Conservation (phyloP, 129 eudicot genomes). For the Silybum marianum region DNA sequence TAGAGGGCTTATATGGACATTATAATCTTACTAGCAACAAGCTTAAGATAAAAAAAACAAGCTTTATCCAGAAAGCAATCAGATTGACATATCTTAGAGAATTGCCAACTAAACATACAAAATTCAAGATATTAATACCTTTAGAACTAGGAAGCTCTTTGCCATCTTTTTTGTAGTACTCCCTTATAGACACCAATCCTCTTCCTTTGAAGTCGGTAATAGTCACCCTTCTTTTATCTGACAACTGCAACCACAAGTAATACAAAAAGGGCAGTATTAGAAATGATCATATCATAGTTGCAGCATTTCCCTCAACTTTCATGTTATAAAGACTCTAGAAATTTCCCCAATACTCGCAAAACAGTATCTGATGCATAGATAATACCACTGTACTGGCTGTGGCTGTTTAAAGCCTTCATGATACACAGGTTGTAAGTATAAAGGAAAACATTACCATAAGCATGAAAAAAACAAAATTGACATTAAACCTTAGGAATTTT, state of each 20-base stretch:
- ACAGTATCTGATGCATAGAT: background rate
- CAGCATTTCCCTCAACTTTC: constrained; percentile 5
- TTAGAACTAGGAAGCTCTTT: constrained; percentile 85
- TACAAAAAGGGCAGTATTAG: background rate
- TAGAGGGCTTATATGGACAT: background rate
- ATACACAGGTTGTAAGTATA: background rate
- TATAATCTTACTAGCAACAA: background rate
- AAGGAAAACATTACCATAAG: background rate
- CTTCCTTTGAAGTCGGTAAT: constrained; percentile 77
- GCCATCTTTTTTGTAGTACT: constrained; percentile 78
- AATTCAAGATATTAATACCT: constrained; percentile 48
- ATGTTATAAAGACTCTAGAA: background rate
- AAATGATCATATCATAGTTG: background rate
- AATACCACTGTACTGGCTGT: background rate
- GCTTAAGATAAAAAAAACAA: background rate
- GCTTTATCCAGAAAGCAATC: background rate
- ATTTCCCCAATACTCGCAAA: background rate
- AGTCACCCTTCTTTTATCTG: constrained; percentile 82
- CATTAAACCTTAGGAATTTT: background rate
- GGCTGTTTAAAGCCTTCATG: constrained; percentile 1
- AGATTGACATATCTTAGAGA: background rate
- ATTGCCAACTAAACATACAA: background rate
- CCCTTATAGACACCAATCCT: constrained; percentile 86
- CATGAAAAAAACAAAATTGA: constrained; percentile 9
- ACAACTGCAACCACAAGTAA: constrained; percentile 45